Conservation (phyloP, 139 green algal genomes). For the Pycnococcus provasolii region DNA sequence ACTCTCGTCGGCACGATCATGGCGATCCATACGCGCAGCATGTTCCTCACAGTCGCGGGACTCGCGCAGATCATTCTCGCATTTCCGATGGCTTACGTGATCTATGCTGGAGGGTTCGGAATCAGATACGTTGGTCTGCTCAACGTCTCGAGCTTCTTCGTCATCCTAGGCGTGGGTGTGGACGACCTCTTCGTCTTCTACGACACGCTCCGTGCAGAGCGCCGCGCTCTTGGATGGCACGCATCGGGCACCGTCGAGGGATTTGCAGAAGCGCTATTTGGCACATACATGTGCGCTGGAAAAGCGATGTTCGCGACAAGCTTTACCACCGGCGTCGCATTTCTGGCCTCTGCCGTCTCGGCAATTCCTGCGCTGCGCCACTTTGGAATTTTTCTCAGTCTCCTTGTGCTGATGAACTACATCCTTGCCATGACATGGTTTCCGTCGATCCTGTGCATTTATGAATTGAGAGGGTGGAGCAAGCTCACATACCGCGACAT, state of each 20-base stretch:
- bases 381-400: constrained; percentile 21
- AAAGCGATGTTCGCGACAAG: constrained; percentile 23
- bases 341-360: constrained; percentile 13
- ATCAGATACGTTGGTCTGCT: constrained; percentile 24
- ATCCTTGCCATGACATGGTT: constrained; percentile 24
- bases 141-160: constrained; percentile 33
- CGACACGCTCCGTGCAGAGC: not conserved
- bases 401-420: constrained; percentile 28
- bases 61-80: constrained; percentile 29
- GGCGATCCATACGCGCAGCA: constrained; percentile 27
- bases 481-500: not conserved
- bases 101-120: constrained; percentile 10
- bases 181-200: constrained; percentile 24
- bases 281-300: constrained; percentile 11
- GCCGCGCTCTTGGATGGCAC: too few species aligned
- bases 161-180: constrained; percentile 27
- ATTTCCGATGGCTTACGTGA: constrained; percentile 27
- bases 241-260: too few species aligned
- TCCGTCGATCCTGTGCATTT: not conserved
- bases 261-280: too few species aligned
- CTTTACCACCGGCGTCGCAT: constrained; percentile 19
- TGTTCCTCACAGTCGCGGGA: constrained; percentile 25
- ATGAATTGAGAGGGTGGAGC: not conserved
- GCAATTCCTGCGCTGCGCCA: constrained; percentile 18
- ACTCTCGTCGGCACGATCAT: constrained; percentile 29